Percentiles rank a stretch among this genome's conserved stretches.
These are phyloP conservation scores for Puccinia polysora DNA, from an alignment of 1,284 basidiomycete species.

Conservation along the genomic window DNA sequence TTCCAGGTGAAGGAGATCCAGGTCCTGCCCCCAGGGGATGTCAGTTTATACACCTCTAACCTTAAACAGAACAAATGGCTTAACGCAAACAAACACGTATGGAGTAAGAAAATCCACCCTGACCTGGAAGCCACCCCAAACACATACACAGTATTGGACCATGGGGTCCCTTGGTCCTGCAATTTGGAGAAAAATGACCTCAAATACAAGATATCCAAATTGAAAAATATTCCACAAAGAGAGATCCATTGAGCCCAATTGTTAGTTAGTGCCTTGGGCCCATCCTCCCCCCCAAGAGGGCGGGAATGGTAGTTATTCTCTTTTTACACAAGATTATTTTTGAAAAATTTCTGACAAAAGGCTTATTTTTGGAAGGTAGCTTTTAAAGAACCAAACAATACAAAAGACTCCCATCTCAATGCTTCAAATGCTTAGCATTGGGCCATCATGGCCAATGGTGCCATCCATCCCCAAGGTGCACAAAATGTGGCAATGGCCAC, in stretches of 20 bases:
- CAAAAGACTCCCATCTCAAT: background rate
- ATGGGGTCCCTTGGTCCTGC: background rate
- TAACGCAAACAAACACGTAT: conserved; percentile 4
- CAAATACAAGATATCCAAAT: background rate
- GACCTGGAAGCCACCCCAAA: conserved; percentile 4
- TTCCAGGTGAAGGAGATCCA: background rate
- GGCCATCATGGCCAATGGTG: conserved; percentile 3
- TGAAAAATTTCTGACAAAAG: background rate
- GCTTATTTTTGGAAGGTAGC: background rate
- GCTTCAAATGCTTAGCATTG: conserved; percentile 8
- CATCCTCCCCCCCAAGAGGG: no score
- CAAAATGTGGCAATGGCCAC: background rate
- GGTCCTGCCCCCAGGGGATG: background rate
- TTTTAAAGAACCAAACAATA: background rate
- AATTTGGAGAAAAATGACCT: background rate
- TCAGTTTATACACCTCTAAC: conserved; percentile 2
- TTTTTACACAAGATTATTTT: background rate
- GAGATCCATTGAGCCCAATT: no score
- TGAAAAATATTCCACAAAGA: background rate
- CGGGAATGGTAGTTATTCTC: no score
- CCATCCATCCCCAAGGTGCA: background rate
- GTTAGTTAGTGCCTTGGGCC: no score
- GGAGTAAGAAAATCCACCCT: conserved; percentile 5
- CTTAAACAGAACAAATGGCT: conserved; percentile 11
- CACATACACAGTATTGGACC: background rate